Evolutionary conservation across 345 rosid genomes (phyloP), one percentile per base, ranked within the genome.

Genomic region (Arabidopsis arenosa): DNA sequence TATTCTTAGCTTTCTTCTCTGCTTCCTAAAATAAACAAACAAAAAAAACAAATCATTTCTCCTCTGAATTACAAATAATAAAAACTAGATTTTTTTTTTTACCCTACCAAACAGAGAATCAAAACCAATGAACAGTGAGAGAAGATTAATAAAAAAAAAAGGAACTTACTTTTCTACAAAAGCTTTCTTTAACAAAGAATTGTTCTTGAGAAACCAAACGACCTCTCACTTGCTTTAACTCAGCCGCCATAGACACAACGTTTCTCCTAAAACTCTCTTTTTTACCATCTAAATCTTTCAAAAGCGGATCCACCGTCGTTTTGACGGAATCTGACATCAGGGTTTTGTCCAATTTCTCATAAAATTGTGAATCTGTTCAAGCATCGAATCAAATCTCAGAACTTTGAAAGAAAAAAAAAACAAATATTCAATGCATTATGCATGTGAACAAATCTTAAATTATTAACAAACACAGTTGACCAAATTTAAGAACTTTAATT

Each of bases 201-300:
- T 90, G 92, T 73, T 92, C 90, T 79, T 90, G 90, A 54, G 86
- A 86, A 30, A 93, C 85, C 82, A 95, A 86, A 63, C 97, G 97
- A 71, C 81, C 81, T 45, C 93, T 90, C n/a, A 81, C 92, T 72
- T 86, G 97, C 81, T 88, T 92, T 56, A 95, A 76, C 86, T 92
- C 97, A 2, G 92, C 77, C 44, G 97, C 99, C 35, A 95, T 66
- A 12, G 91, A 95, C 39, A 87, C 97, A 5, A 95, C 97, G 83
- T 92, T 92, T 32, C 85, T 75, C 79, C 90, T 68, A 74, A 95
- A 95, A 75, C 84, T 88, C 74, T 84, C 97, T 83, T 95, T 95
- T 84, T 86, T 95, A 85, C 85, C 99, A 67, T 92, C 80, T 61
- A 95, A 89, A 84, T 89, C 97, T 80, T 82, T 90, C 85, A 95